phyloP scores from a whole-genome alignment of 495 filamentous ascomycete species.

The Annulohypoxylon stygium region DNA sequence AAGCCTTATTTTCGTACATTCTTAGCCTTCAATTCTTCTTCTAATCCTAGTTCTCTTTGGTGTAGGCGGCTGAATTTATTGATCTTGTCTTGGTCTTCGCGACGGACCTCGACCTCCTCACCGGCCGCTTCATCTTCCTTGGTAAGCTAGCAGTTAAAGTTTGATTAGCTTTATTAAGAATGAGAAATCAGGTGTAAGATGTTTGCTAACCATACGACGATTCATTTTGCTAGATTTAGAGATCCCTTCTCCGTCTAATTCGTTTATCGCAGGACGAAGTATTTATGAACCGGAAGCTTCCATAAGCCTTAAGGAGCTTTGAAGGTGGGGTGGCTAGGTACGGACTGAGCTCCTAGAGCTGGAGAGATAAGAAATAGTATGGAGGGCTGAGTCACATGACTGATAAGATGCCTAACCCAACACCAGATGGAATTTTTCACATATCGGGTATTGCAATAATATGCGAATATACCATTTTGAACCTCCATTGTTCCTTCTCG shows the following conservation, averaged over 20 bases:
- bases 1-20: constrained; percentile 69
- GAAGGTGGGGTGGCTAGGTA: constrained; percentile 31
- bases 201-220: constrained; percentile 57
- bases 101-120: constrained; percentile 90
- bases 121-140: constrained; percentile 87
- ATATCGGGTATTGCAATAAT: neutral
- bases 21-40: constrained; percentile 85
- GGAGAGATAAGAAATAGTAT: neutral
- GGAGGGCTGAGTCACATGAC: constrained; percentile 39
- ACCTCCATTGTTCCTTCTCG: neutral
- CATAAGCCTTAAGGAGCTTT: constrained; percentile 13
- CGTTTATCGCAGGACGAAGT: constrained; percentile 11
- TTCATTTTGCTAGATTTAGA: constrained; percentile 46
- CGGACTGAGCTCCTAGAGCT: too few species aligned
- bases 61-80: constrained; percentile 97
- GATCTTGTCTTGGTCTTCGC: constrained; percentile 98
- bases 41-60: constrained; percentile 80
- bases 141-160: constrained; percentile 74
- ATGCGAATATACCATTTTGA: neutral
- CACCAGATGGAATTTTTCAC: neutral
- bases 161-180: constrained; percentile 29
- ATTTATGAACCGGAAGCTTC: constrained; percentile 11
- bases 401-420: constrained; percentile 24
- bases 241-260: neutral
- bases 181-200: neutral